Conservation (phyloP, 116 monocot genomes). For the Phalaenopsis hybrid region DNA sequence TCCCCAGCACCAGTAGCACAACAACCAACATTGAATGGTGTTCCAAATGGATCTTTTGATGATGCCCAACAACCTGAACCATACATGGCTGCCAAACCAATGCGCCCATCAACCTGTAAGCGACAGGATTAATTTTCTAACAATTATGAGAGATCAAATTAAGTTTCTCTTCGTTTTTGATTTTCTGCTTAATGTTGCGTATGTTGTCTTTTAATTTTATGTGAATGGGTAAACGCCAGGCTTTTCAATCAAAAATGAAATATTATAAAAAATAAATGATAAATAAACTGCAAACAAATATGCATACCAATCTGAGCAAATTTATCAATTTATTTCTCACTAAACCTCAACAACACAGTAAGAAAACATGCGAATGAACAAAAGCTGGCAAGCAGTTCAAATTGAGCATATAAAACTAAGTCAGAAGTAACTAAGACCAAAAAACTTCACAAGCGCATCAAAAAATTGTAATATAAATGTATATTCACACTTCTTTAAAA, state of each 20-base stretch:
- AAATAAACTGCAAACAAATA: background rate
- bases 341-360: background rate
- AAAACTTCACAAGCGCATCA: background rate
- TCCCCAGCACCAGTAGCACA: slow-evolving; percentile 97
- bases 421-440: background rate
- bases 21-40: slow-evolving; percentile 71
- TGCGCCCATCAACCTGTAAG: slow-evolving; percentile 74
- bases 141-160: background rate
- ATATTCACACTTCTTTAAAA: background rate
- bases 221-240: background rate
- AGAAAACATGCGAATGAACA: slow-evolving; percentile 1
- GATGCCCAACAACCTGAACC: slow-evolving; percentile 99
- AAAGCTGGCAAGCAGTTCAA: background rate
- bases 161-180: background rate
- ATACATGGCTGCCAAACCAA: slow-evolving; percentile 89
- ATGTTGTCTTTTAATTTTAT: too few relatives aligned
- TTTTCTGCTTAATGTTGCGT: background rate
- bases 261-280: background rate
- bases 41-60: slow-evolving; percentile 70
- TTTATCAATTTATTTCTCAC: background rate
- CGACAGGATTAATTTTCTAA: background rate
- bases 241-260: background rate
- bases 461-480: background rate
- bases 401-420: background rate
- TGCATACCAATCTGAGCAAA: background rate